These are phyloP conservation scores for Cydonia oblonga DNA, from an alignment of 331 rosid genomes.

Conservation along the genomic window DNA sequence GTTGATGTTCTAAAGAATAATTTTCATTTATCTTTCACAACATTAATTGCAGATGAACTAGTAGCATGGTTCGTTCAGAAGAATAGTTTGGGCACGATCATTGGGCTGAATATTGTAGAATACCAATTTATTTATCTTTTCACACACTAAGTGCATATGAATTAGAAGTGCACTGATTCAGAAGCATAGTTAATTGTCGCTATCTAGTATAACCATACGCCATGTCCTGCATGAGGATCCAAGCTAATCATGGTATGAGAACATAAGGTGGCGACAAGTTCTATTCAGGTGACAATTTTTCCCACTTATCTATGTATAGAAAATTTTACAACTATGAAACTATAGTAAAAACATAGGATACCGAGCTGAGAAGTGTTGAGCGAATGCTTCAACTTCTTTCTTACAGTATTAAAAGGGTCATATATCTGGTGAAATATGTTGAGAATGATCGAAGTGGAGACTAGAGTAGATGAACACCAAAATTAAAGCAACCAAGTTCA, in stretches of 20 bases:
- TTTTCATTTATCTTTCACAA: neutral
- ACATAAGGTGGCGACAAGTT: neutral
- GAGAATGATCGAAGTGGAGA: neutral
- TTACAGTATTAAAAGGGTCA: neutral
- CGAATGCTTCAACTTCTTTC: neutral
- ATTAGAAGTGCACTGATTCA: neutral
- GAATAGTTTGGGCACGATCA: neutral
- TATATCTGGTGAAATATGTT: neutral
- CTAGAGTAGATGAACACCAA: neutral
- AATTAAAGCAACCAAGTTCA: neutral
- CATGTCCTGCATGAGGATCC: neutral
- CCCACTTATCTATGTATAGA: neutral
- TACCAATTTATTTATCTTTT: neutral
- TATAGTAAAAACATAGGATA: neutral
- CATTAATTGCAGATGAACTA: neutral
- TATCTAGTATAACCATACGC: neutral
- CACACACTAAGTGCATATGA: too few relatives aligned
- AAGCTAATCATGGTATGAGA: neutral
- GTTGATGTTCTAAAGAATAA: neutral
- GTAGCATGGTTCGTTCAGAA: neutral
- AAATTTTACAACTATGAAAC: neutral
- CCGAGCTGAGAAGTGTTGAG: neutral
- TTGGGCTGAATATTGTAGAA: neutral
- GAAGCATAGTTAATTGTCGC: neutral
- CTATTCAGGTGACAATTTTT: neutral